Conservation (phyloP, 2,329 filamentous ascomycete species). For the Beauveria caledonica region DNA sequence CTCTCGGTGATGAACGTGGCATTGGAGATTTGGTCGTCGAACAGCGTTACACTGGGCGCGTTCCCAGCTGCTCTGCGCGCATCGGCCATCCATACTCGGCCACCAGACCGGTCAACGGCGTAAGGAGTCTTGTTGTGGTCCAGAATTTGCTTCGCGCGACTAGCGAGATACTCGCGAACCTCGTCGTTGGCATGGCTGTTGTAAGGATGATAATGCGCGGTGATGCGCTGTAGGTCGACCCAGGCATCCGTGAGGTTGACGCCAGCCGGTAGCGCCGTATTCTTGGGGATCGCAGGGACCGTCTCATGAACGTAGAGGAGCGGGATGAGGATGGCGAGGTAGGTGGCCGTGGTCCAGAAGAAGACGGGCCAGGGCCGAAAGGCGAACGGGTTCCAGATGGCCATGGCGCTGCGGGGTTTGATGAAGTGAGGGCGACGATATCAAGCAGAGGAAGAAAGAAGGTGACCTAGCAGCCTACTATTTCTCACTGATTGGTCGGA, state of each 20-base stretch:
- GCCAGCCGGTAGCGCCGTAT: slow-evolving; percentile 44
- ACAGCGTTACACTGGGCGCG: slow-evolving; percentile 51
- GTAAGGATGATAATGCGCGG: slow-evolving; percentile 73
- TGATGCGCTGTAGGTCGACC: slow-evolving; percentile 71
- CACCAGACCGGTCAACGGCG: slow-evolving; percentile 30
- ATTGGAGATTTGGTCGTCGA: slow-evolving; percentile 74
- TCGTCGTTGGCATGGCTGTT: slow-evolving; percentile 78
- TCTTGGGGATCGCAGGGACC: slow-evolving; percentile 51
- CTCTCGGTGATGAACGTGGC: slow-evolving; percentile 49
- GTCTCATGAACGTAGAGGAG: slow-evolving; percentile 67
- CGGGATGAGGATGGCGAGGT: slow-evolving; percentile 67
- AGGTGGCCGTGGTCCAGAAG: slow-evolving; percentile 66
- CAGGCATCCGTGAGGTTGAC: slow-evolving; percentile 81
- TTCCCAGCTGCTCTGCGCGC: not conserved
- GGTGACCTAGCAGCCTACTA: not conserved
- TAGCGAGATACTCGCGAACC: slow-evolving; percentile 67
- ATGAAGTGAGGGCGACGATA: not conserved
- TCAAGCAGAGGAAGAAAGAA: not conserved
- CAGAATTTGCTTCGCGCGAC: slow-evolving; percentile 62
- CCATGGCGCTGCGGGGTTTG: not conserved
- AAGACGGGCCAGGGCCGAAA: slow-evolving; percentile 79
- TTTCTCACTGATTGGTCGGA: not conserved
- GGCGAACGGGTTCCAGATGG: slow-evolving; percentile 49
- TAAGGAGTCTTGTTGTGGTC: slow-evolving; percentile 48
- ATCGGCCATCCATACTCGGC: slow-evolving; percentile 19